Evolutionary conservation across 192 early-diverging fungal genomes (phyloP).

Genomic region (Mortierella alpina): DNA sequence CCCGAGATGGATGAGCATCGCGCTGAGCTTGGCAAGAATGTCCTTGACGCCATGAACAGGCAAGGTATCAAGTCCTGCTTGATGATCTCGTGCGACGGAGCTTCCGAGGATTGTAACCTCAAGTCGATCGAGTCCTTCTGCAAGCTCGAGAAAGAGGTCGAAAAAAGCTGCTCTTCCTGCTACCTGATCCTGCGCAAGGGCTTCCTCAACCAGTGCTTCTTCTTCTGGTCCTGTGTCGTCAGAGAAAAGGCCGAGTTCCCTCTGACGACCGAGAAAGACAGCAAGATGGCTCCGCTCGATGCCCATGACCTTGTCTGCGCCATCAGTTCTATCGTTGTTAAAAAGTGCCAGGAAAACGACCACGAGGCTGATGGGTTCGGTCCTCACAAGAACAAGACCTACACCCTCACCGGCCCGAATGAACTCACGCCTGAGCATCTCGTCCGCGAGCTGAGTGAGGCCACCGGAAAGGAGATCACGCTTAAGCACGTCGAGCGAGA

Average conservation of each 20-base stretch:
- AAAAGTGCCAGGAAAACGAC: slow-evolving; percentile 1
- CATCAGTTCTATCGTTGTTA: slow-evolving; percentile 10
- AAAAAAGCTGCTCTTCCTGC: background rate
- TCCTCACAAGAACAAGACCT: slow-evolving; percentile 27
- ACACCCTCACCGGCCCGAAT: slow-evolving; percentile 29
- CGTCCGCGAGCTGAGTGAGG: slow-evolving; percentile 12
- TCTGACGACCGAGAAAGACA: background rate
- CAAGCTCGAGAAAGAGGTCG: slow-evolving; percentile 21
- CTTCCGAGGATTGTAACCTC: slow-evolving; percentile 5
- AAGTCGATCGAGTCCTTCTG: slow-evolving; percentile 22
- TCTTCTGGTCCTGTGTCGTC: slow-evolving; percentile 23
- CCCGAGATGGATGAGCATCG: slow-evolving; percentile 29
- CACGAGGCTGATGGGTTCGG: background rate
- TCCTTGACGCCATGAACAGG: slow-evolving; percentile 26
- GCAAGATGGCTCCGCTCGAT: slow-evolving; percentile 31
- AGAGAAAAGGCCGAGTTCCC: slow-evolving; percentile 28
- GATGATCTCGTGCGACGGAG: slow-evolving; percentile 19
- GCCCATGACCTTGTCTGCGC: slow-evolving; percentile 19
- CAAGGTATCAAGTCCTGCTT: slow-evolving; percentile 7
- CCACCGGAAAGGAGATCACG: slow-evolving; percentile 24
- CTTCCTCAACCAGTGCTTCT: slow-evolving; percentile 26
- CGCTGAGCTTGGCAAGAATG: slow-evolving; percentile 17
- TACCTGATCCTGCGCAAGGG: slow-evolving; percentile 35
- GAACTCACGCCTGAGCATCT: slow-evolving; percentile 21
- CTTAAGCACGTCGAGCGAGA: slow-evolving; percentile 27